These are phyloP conservation scores for Mycena floridula DNA, from an alignment of 768 basidiomycete genomes.

Conservation along the genomic window DNA sequence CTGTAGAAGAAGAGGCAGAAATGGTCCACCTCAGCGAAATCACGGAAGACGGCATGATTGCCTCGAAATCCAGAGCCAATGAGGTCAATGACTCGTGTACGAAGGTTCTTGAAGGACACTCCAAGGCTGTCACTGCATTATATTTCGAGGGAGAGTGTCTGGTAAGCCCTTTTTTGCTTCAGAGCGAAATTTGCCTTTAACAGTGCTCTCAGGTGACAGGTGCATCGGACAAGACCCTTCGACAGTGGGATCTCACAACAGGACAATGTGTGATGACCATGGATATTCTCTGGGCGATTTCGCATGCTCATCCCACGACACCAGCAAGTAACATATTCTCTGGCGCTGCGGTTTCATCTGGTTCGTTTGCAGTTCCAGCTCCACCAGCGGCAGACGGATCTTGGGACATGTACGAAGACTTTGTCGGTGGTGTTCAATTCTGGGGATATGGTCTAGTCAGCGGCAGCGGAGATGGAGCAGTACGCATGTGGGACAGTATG, in stretches of 20 bases:
- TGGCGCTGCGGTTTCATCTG: constrained; percentile 43
- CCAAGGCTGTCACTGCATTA: constrained; percentile 85
- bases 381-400: constrained; percentile 87
- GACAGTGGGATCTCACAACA: constrained; percentile 96
- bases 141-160: constrained; percentile 95
- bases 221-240: constrained; percentile 95
- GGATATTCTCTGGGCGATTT: constrained; percentile 99
- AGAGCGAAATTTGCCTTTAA: constrained; percentile 16
- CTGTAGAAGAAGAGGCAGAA: constrained; percentile 42
- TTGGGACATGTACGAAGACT: constrained; percentile 95
- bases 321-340: constrained; percentile 43
- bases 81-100: constrained; percentile 55
- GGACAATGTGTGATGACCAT: constrained; percentile 99
- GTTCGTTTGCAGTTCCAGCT: constrained; percentile 73
- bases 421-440: constrained; percentile 95
- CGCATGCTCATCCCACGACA: constrained; percentile 61
- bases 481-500: constrained; percentile 99
- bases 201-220: constrained; percentile 89
- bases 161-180: constrained; percentile 54
- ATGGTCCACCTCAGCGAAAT: constrained; percentile 57
- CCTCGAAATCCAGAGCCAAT: constrained; percentile 28
- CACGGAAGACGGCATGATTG: constrained; percentile 49
- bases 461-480: constrained; percentile 94
- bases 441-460: constrained; percentile 98
- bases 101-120: constrained; percentile 82